Evolutionary conservation across 2,329 filamentous ascomycete genomes (phyloP).

Genomic region (Microsporum ferrugineum): DNA sequence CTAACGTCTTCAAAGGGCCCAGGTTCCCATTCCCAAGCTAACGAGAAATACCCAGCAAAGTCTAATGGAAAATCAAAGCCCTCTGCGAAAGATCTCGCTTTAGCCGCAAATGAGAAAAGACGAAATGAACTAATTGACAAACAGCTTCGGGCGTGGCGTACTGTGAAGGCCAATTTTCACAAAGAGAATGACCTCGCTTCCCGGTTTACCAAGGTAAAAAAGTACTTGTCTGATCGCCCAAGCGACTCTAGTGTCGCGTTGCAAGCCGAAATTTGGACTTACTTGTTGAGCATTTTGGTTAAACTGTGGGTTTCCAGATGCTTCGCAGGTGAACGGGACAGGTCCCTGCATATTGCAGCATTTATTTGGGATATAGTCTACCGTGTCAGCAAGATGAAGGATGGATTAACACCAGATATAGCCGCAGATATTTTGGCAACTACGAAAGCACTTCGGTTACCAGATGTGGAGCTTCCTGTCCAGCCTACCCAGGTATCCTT

Average conservation of each 20-base stretch:
- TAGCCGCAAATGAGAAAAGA: constrained; percentile 27
- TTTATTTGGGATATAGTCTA: constrained; percentile 37
- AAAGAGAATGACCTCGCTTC: constrained; percentile 33
- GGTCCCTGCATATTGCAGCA: constrained; percentile 35
- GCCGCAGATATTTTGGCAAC: constrained; percentile 24
- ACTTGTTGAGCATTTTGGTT: constrained; percentile 19
- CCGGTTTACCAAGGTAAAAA: constrained; percentile 40
- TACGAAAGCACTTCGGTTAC: constrained; percentile 25
- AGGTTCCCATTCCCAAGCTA: constrained; percentile 10
- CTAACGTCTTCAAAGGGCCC: constrained; percentile 8
- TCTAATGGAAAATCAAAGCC: constrained; percentile 6
- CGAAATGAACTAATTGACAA: constrained; percentile 15
- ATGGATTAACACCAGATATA: constrained; percentile 35
- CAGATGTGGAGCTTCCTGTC: constrained; percentile 13
- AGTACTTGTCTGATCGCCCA: constrained; percentile 37
- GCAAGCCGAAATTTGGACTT: constrained; percentile 35
- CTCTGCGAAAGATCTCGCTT: constrained; percentile 10
- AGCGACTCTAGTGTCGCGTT: constrained; percentile 30
- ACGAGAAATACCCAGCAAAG: constrained; percentile 9
- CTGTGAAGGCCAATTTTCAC: constrained; percentile 28
- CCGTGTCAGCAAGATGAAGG: constrained; percentile 27
- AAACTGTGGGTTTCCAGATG: constrained; percentile 15
- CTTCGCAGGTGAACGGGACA: constrained; percentile 13
- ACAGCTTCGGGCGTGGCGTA: constrained; percentile 19
- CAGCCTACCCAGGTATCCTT: constrained; percentile 5